These are phyloP conservation scores for Hibiscus tridactylites DNA, from an alignment of 345 rosid species.

Conservation along the genomic window DNA sequence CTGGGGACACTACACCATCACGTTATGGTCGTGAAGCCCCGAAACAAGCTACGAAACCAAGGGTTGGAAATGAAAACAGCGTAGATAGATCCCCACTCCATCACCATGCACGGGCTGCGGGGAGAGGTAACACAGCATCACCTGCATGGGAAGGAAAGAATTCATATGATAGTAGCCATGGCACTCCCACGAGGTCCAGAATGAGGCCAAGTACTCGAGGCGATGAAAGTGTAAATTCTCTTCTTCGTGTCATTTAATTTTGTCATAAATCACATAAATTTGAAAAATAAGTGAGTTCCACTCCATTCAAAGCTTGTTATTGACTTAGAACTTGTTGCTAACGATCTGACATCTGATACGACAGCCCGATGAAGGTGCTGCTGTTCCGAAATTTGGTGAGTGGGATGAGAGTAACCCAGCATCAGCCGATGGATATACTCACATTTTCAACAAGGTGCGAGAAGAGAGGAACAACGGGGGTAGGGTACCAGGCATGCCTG, in stretches of 20 bases:
- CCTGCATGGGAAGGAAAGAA: constrained; percentile 56
- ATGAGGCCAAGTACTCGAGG: constrained; percentile 44
- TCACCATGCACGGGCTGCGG: constrained; percentile 30
- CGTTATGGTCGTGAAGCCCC: constrained; percentile 38
- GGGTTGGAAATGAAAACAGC: constrained; percentile 49
- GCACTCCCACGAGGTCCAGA: constrained; percentile 55
- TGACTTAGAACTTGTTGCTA: constrained; percentile 4
- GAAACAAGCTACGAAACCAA: constrained; percentile 34
- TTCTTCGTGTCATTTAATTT: background rate
- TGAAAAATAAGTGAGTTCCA: background rate
- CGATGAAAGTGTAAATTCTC: constrained; percentile 59
- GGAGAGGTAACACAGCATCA: constrained; percentile 34
- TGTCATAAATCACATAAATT: constrained; percentile 1
- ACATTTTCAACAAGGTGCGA: constrained; percentile 75
- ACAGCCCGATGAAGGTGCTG: constrained; percentile 64
- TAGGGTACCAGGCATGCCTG: constrained; percentile 37
- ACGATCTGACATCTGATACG: constrained; percentile 5
- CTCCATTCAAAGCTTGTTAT: background rate
- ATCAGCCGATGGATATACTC: constrained; percentile 83
- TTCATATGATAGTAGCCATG: constrained; percentile 45
- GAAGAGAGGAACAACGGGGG: constrained; percentile 58
- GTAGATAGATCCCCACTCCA: constrained; percentile 61
- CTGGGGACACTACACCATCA: constrained; percentile 28
- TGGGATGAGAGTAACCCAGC: constrained; percentile 86
- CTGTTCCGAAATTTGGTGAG: constrained; percentile 84